Percentiles rank a stretch among this genome's conserved stretches.
Conservation (phyloP, 441 rosid genomes). For the Brassica balearica region DNA sequence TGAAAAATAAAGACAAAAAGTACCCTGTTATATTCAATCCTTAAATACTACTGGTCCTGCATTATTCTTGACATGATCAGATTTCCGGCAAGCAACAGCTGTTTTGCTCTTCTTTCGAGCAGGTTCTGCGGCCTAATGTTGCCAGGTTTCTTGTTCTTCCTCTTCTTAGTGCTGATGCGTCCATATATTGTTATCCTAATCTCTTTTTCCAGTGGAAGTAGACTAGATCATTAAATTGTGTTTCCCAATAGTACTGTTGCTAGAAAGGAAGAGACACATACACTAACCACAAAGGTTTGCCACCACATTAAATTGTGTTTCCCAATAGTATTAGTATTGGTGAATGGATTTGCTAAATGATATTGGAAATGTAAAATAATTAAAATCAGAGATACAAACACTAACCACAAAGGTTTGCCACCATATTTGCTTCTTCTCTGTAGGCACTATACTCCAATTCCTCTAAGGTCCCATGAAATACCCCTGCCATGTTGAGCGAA, state of each 20-base stretch:
- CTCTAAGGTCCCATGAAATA: not conserved
- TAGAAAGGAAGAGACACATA: no score
- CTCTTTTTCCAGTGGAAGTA: not conserved
- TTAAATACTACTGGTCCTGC: not conserved
- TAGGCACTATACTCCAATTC: not conserved
- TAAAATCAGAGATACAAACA: not conserved
- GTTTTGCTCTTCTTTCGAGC: not conserved
- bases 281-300: no score
- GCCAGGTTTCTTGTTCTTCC: not conserved
- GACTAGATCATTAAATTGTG: not conserved
- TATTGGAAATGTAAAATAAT: not conserved
- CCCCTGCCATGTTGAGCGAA: conserved; percentile 1
- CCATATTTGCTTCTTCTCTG: not conserved
- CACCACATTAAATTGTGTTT: not conserved
- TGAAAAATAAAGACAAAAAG: not conserved
- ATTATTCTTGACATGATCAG: not conserved
- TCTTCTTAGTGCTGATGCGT: not conserved
- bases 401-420: conserved; percentile 1
- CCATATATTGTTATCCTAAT: not conserved
- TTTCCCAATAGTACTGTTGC: not conserved
- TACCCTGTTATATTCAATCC: not conserved
- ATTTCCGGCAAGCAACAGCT: not conserved
- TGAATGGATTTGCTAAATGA: not conserved
- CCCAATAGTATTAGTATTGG: not conserved
- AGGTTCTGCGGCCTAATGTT: not conserved